phyloP scores from a whole-genome alignment of 306 rosid genomes.

The Pueraria montana region DNA sequence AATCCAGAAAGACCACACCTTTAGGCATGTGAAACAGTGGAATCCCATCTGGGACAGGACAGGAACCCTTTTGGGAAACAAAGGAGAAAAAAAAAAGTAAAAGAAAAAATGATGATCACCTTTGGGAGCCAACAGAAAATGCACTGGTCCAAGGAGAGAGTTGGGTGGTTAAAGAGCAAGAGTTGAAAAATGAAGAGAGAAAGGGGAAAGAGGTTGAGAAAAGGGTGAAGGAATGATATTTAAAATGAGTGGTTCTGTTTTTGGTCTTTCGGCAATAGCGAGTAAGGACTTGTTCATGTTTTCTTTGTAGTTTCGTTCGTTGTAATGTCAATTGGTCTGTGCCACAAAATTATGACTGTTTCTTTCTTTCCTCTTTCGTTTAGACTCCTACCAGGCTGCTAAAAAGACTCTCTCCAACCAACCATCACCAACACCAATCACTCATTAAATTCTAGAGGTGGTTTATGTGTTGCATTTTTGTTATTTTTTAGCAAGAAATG shows the following conservation, averaged over 20 bases:
- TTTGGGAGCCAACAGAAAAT: neutral
- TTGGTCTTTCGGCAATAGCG: neutral
- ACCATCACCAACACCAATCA: neutral
- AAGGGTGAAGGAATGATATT: neutral
- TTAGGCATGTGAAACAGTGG: neutral
- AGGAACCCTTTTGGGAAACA: slow-evolving; percentile 25
- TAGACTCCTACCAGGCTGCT: neutral
- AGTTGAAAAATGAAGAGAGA: slow-evolving; percentile 23
- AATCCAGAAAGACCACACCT: slow-evolving; percentile 17
- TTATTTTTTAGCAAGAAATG: too few species aligned
- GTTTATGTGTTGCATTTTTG: too few species aligned
- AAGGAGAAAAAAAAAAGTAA: neutral
- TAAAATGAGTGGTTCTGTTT: neutral
- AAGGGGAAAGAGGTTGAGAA: neutral
- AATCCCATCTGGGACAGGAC: slow-evolving; percentile 7
- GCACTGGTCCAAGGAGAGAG: slow-evolving; percentile 1
- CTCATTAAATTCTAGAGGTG: too few species aligned
- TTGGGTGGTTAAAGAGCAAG: slow-evolving; percentile 1
- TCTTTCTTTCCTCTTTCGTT: slow-evolving; percentile 5
- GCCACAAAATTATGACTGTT: neutral
- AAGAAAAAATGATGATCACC: slow-evolving; percentile 11
- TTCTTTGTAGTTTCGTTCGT: neutral
- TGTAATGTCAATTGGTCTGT: neutral
- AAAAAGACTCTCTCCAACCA: neutral
- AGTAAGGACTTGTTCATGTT: neutral